Conservation (phyloP, 768 basidiomycete genomes). For the Auriscalpium orientale region DNA sequence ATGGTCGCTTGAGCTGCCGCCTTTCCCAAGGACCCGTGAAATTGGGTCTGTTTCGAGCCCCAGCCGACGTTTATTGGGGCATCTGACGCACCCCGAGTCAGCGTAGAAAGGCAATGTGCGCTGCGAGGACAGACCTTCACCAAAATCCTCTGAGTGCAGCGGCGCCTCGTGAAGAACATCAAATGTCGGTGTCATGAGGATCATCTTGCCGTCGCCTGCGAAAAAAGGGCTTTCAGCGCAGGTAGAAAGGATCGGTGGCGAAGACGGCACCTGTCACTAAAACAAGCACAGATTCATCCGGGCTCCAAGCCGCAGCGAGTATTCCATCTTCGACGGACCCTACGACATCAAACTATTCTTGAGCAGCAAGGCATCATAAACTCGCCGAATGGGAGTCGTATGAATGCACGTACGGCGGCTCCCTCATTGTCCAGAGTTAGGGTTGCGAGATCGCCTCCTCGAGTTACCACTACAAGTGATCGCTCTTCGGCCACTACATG, state of each 20-base stretch:
- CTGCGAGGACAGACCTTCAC: conserved; percentile 52
- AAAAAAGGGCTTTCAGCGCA: background rate
- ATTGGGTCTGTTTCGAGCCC: conserved; percentile 96
- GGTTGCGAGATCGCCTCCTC: conserved; percentile 78
- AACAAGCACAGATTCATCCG: conserved; percentile 83
- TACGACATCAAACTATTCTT: conserved; percentile 63
- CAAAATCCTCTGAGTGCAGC: conserved; percentile 70
- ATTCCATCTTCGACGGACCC: conserved; percentile 86
- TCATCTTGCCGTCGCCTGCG: conserved; percentile 66
- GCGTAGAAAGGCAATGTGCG: background rate
- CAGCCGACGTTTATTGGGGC: conserved; percentile 94
- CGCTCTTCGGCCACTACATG: conserved; percentile 62
- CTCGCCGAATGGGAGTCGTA: background rate
- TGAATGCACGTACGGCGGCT: conserved; percentile 31
- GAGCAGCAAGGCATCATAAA: background rate
- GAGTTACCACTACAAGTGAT: conserved; percentile 56
- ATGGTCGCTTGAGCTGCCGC: conserved; percentile 52
- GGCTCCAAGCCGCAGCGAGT: conserved; percentile 78
- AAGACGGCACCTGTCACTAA: conserved; percentile 61
- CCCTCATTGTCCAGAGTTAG: conserved; percentile 46
- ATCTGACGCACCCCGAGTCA: conserved; percentile 38
- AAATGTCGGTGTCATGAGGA: conserved; percentile 84
- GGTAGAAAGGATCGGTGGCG: background rate
- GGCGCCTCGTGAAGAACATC: conserved; percentile 79
- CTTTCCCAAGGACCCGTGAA: conserved; percentile 93